phyloP scores from a whole-genome alignment of 176 grass and related monocot genomes.

The Puya raimondii region DNA sequence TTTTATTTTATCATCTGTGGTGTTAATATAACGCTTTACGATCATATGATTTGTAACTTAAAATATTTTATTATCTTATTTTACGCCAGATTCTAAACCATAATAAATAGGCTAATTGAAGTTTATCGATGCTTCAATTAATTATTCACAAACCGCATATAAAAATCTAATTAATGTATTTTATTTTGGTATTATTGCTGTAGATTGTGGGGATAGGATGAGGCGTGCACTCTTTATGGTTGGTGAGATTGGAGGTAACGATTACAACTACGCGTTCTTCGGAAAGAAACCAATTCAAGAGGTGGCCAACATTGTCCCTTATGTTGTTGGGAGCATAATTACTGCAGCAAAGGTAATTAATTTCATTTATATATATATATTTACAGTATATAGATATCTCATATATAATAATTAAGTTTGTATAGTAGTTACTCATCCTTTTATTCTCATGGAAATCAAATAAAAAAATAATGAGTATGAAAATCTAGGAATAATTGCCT shows the following conservation, averaged over 20 bases:
- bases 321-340: conserved; percentile 2
- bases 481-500: no score
- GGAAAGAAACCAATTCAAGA: background rate
- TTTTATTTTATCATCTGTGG: no score
- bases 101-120: no score
- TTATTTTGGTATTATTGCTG: background rate
- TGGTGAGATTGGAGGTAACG: conserved; percentile 15
- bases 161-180: no score
- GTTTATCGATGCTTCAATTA: no score
- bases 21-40: no score
- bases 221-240: conserved; percentile 9
- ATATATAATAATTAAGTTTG: background rate
- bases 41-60: background rate
- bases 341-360: background rate
- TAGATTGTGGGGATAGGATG: background rate
- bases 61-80: background rate
- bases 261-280: conserved; percentile 5
- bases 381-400: no score
- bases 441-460: no score
- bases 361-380: background rate
- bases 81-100: no score
- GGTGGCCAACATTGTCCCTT: background rate
- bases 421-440: background rate
- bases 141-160: no score
- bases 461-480: no score